Evolutionary conservation across 305 asterid species (phyloP).

Genomic region (Fraxinus xanthoxyloides): DNA sequence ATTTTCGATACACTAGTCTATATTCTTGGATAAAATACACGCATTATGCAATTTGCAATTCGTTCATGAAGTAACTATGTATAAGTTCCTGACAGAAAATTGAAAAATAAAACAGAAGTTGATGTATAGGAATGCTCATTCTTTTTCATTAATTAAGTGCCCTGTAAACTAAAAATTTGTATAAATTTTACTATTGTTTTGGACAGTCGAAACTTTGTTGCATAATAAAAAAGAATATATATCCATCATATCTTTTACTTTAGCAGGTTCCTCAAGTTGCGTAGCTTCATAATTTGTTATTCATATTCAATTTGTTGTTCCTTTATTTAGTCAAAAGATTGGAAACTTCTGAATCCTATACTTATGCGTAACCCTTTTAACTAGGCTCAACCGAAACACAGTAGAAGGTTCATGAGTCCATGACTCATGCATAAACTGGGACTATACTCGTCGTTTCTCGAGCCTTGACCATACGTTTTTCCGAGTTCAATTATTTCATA

Average conservation of each 20-base stretch:
- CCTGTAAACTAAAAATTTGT: background rate
- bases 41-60: background rate
- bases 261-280: background rate
- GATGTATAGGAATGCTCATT: background rate
- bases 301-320: background rate
- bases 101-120: background rate
- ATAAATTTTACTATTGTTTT: background rate
- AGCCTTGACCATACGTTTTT: background rate
- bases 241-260: background rate
- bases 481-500: background rate
- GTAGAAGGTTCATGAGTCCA: background rate
- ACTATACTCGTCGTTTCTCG: background rate
- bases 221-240: background rate
- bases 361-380: background rate
- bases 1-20: background rate
- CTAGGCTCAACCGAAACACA: background rate
- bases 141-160: background rate
- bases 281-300: background rate
- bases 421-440: background rate
- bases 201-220: background rate
- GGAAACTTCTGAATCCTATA: background rate
- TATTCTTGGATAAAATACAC: background rate
- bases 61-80: background rate
- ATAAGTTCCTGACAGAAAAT: background rate
- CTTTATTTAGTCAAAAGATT: background rate